Evolutionary conservation across 106 monocot species (phyloP), one percentile per base, ranked within the genome.

Genomic region (Phalaenopsis equestris): DNA sequence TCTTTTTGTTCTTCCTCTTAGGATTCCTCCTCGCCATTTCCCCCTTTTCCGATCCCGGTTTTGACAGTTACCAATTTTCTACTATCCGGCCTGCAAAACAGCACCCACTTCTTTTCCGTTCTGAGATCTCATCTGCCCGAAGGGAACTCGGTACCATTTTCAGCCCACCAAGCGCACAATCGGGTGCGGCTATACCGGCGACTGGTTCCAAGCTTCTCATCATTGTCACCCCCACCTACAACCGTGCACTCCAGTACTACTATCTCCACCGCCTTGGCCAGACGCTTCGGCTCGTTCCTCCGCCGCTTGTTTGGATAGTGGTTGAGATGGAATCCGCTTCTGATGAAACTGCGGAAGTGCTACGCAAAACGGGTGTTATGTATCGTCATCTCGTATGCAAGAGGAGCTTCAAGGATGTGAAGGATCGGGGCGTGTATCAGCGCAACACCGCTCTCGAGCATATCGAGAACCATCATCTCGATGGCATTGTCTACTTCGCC

Each of bases 191-290:
- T 17, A 48, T 39, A 8, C 37, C 17, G 72, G 43, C 19, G 24
- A 42, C 11, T 14, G 56, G 30, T 6, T 39, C 77, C 55, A 93
- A 88, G 83, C 83, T 94, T n/a, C 79, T 97, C 67, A 90, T 97
- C 77, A 78, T 97, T 2, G 92, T 97, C 17, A 97, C 96, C 4
- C 96, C 96, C 16, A 97, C 94, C 0, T 89, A 89, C 79, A 88
- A 89, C 80, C 85, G 90, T 49, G 92, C 90, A 8, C 67, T 88
- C 30, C 96, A 97, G 86, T 90, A 86, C 16, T 93, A 86, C 84
- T 89, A 89, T 82, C 82, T 94, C 38, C 81, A 30, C 36, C 88
- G 91, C 48, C 75, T 96, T 30, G 92, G 78, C 47, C 88, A 90
- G 82, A 90, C 94, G 19, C 90, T 96, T 48, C 70, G 84, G 42